A percentile compares a stretch with the other conserved stretches of the same genome.
phyloP scores from a whole-genome alignment of 192 early-diverging fungal species.

The Gamsiella multidivaricata region DNA sequence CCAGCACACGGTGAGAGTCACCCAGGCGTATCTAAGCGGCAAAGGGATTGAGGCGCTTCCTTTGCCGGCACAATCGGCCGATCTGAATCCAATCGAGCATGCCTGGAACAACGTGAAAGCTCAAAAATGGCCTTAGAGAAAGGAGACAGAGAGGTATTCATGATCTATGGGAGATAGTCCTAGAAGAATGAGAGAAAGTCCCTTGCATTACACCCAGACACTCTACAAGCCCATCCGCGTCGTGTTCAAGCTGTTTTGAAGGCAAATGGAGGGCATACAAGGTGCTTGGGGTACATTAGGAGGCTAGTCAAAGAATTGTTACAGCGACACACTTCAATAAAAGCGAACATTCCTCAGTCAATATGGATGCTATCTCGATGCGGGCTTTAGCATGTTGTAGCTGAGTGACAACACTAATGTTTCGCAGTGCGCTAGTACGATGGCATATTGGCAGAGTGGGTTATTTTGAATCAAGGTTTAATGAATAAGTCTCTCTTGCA shows the following conservation, averaged over 20 bases:
- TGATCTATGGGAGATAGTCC: constrained; percentile 3
- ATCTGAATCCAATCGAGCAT: constrained; percentile 21
- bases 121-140: not conserved
- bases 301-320: constrained; percentile 1
- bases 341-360: no score
- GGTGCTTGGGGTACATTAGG: not conserved
- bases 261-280: constrained; percentile 2
- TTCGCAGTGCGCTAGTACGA: no score
- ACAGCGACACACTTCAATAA: no score
- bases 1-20: not conserved
- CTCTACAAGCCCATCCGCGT: not conserved
- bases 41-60: constrained; percentile 2
- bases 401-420: no score
- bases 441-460: no score
- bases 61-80: constrained; percentile 25
- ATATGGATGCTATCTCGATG: no score
- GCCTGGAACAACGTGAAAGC: constrained; percentile 8
- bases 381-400: no score
- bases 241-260: constrained; percentile 2
- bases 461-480: no score
- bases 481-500: no score
- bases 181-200: constrained; percentile 6
- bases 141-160: not conserved
- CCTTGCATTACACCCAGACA: not conserved
- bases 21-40: not conserved